phyloP scores from a whole-genome alignment of 1,139 yeast species.

The Meyerozyma guilliermondii region DNA sequence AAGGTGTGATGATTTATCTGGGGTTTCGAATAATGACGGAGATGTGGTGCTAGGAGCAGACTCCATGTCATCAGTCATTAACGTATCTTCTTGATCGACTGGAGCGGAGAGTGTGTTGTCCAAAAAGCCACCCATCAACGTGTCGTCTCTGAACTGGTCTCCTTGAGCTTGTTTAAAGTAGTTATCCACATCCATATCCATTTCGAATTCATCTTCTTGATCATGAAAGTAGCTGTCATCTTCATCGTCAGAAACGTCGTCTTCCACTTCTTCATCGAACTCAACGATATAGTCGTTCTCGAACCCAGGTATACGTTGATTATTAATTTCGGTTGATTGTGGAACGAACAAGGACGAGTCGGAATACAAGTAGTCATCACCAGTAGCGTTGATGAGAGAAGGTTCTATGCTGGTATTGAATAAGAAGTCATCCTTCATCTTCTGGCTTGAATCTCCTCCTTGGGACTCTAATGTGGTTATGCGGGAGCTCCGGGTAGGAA shows the following conservation, averaged over 20 bases:
- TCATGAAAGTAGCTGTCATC: slow-evolving; percentile 36
- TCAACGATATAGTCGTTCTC: slow-evolving; percentile 33
- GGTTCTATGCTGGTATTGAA: slow-evolving; percentile 43
- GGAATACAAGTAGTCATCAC: slow-evolving; percentile 13
- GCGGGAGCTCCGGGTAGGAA: slow-evolving; percentile 9
- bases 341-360: slow-evolving; percentile 28
- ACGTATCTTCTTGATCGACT: background rate
- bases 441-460: slow-evolving; percentile 20
- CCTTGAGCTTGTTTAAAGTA: slow-evolving; percentile 8
- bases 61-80: background rate
- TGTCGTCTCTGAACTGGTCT: background rate
- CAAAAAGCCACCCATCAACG: background rate
- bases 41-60: background rate
- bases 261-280: slow-evolving; percentile 36
- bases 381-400: slow-evolving; percentile 28
- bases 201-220: slow-evolving; percentile 21
- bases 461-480: slow-evolving; percentile 10
- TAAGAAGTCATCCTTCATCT: slow-evolving; percentile 33
- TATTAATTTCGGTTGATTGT: slow-evolving; percentile 8
- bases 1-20: background rate
- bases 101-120: background rate
- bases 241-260: slow-evolving; percentile 47
- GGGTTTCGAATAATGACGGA: background rate
- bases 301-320: slow-evolving; percentile 26
- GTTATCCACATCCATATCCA: slow-evolving; percentile 14